Evolutionary conservation across 345 rosid genomes (phyloP).

Genomic region (Boechera retrofracta): DNA sequence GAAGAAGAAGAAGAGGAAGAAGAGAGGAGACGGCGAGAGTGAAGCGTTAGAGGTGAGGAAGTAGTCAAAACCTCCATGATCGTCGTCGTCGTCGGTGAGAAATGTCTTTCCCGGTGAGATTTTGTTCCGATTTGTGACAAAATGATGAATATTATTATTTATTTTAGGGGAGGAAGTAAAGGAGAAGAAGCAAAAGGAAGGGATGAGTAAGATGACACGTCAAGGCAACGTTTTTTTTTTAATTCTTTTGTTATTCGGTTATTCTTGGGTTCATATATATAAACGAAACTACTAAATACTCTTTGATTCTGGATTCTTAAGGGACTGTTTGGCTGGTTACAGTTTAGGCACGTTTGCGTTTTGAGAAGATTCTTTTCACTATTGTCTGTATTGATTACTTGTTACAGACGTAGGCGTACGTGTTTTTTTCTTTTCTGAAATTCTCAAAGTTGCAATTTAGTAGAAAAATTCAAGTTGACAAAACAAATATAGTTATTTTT

Average conservation of each 20-base stretch:
- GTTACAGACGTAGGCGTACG: not conserved
- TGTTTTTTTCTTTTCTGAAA: not conserved
- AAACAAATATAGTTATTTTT: too few relatives aligned
- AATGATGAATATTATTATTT: not conserved
- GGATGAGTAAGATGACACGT: slow-evolving; percentile 51
- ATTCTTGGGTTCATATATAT: slow-evolving; percentile 1
- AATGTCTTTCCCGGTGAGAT: not conserved
- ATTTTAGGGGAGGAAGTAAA: slow-evolving; percentile 32
- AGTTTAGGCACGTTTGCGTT: slow-evolving; percentile 35
- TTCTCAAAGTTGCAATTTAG: not conserved
- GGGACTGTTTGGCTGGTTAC: slow-evolving; percentile 31
- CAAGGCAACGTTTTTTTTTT: slow-evolving; percentile 41
- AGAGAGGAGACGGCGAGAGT: slow-evolving; percentile 52
- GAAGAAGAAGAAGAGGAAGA: slow-evolving; percentile 33
- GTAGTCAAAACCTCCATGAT: slow-evolving; percentile 66
- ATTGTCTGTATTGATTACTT: slow-evolving; percentile 15
- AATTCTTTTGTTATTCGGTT: slow-evolving; percentile 14
- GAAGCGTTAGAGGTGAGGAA: slow-evolving; percentile 61
- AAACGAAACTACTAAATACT: not conserved
- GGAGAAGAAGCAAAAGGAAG: slow-evolving; percentile 48
- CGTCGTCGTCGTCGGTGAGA: slow-evolving; percentile 24
- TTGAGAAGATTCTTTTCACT: slow-evolving; percentile 34
- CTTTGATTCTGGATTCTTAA: not conserved
- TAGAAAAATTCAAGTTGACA: not conserved
- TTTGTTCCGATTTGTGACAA: slow-evolving; percentile 24